phyloP scores from a whole-genome alignment of 176 grass and related monocot genomes.

The Carex cristatella region DNA sequence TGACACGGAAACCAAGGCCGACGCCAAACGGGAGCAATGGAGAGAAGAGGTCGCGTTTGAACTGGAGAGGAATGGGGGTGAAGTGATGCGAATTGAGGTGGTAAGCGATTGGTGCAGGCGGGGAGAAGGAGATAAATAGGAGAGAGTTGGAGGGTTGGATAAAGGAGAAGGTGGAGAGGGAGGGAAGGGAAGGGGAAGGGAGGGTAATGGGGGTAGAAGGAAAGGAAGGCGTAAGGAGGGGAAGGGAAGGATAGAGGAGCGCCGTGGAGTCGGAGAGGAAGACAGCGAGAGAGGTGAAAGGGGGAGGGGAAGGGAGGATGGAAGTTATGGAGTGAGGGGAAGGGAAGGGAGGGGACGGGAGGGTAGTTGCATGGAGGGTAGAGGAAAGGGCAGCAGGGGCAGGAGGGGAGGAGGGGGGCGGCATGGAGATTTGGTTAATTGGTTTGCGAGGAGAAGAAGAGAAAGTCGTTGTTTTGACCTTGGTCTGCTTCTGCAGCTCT shows the following conservation, averaged over 20 bases:
- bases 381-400: slow-evolving; percentile 44
- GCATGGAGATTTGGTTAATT: slow-evolving; percentile 11
- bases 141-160: background rate
- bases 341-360: slow-evolving; percentile 45
- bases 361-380: slow-evolving; percentile 45
- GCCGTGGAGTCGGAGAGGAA: slow-evolving; percentile 29
- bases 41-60: slow-evolving; percentile 30
- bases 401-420: slow-evolving; percentile 29
- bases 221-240: slow-evolving; percentile 42
- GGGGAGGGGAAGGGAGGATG: slow-evolving; percentile 44
- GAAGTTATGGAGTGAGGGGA: slow-evolving; percentile 42
- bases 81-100: background rate
- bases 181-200: slow-evolving; percentile 45
- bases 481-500: slow-evolving; percentile 14
- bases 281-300: slow-evolving; percentile 49
- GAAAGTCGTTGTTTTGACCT: slow-evolving; percentile 34
- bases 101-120: background rate
- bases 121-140: background rate
- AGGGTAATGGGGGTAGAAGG: slow-evolving; percentile 27
- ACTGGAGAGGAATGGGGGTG: background rate
- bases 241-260: slow-evolving; percentile 37
- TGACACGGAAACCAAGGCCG: slow-evolving; percentile 43
- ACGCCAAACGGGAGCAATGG: slow-evolving; percentile 43
- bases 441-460: slow-evolving; percentile 25
- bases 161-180: slow-evolving; percentile 15